A percentile compares a stretch with the other conserved stretches of the same genome.
Evolutionary conservation across 1,139 yeast species (phyloP).

Genomic region (Diutina sp.): DNA sequence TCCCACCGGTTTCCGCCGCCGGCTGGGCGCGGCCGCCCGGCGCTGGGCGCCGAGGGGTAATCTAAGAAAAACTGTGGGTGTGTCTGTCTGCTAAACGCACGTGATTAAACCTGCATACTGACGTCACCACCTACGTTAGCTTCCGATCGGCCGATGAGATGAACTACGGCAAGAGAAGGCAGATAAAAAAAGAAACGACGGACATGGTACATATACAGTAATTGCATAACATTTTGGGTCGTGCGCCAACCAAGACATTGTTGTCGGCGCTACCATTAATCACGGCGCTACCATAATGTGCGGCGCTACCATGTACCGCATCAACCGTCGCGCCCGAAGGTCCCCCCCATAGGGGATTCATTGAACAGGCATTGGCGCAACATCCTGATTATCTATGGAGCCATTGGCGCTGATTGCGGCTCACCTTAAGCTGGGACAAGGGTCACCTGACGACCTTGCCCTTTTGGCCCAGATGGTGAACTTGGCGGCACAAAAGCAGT

Average conservation of each 20-base stretch:
- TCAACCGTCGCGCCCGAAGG: too few relatives aligned
- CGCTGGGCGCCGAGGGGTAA: not conserved
- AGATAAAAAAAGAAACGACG: not conserved
- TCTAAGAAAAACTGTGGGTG: not conserved
- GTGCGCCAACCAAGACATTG: not conserved
- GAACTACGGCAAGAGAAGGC: too few relatives aligned
- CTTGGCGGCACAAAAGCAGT: not conserved
- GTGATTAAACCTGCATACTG: not conserved
- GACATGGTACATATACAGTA: too few relatives aligned
- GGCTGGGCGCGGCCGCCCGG: not conserved
- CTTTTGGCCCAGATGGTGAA: not conserved
- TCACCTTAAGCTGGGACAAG: not conserved
- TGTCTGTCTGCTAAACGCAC: not conserved
- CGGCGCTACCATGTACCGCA: too few relatives aligned
- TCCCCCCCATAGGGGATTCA: too few relatives aligned
- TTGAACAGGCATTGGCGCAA: too few relatives aligned
- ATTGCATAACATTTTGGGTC: not conserved
- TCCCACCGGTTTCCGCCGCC: too few relatives aligned
- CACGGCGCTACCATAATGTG: too few relatives aligned
- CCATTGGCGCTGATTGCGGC: not conserved
- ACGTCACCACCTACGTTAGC: not conserved
- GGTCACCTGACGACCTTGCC: not conserved
- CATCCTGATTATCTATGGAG: too few relatives aligned
- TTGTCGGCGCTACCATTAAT: too few relatives aligned
- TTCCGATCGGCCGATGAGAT: not conserved